phyloP scores from a whole-genome alignment of 306 rosid genomes.

The Cucumis cinereus region DNA sequence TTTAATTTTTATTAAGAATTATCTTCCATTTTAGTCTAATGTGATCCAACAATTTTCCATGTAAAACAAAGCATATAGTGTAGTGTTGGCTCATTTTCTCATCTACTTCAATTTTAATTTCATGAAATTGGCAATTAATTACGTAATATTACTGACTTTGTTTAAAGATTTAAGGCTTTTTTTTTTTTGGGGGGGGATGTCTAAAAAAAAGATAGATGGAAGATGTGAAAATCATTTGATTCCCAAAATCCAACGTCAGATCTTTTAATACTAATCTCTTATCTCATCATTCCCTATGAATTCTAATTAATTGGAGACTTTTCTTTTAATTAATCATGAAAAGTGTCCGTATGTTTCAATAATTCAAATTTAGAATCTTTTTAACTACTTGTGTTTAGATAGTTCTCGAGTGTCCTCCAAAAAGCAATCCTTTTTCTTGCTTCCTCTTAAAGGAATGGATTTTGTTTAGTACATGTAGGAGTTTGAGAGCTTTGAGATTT shows the following conservation, averaged over 20 bases:
- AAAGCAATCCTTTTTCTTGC: not conserved
- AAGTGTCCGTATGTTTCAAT: not conserved
- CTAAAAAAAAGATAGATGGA: not conserved
- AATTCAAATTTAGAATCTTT: not conserved
- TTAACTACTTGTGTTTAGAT: not conserved
- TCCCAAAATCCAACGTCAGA: not conserved
- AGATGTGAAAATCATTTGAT: not conserved
- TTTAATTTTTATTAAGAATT: not conserved
- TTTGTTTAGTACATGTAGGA: no score
- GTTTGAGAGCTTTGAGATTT: no score
- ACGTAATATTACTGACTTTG: not conserved
- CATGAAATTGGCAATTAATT: not conserved
- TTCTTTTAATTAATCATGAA: not conserved
- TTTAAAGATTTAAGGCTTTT: not conserved
- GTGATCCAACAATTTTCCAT: not conserved
- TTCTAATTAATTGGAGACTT: not conserved
- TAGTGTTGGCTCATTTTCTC: not conserved
- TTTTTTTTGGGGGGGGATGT: no score
- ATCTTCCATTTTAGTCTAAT: not conserved
- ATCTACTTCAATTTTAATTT: not conserved
- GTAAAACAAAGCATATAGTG: not conserved
- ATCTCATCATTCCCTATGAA: not conserved
- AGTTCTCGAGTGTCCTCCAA: not conserved
- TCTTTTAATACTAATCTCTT: not conserved
- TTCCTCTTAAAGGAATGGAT: not conserved